Evolutionary conservation across 73 alveolate genomes (phyloP).

Genomic region (Tetrahymena elliotti): DNA sequence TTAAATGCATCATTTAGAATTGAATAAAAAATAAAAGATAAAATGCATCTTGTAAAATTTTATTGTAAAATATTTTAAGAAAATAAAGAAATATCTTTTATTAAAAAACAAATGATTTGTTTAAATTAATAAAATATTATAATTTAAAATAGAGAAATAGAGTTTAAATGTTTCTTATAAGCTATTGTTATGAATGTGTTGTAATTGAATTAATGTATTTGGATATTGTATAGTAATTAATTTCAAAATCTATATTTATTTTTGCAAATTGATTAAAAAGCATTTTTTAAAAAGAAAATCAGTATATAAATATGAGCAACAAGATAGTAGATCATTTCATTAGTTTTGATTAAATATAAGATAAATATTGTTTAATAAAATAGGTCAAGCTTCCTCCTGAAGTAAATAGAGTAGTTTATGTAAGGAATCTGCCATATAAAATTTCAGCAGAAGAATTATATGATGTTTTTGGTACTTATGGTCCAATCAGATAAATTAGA

Average conservation of each 20-base stretch:
- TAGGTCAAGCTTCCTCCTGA: constrained; percentile 79
- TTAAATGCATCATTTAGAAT: too few relatives aligned
- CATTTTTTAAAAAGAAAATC: background rate
- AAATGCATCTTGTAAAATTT: too few relatives aligned
- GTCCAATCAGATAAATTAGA: constrained; percentile 94
- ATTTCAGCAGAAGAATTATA: constrained; percentile 95
- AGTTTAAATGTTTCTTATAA: too few relatives aligned
- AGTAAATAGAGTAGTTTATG: constrained; percentile 76
- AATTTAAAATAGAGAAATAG: too few relatives aligned
- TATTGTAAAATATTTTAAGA: too few relatives aligned
- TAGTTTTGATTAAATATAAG: background rate
- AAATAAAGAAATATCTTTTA: too few relatives aligned
- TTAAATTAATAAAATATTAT: too few relatives aligned
- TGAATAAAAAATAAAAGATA: too few relatives aligned
- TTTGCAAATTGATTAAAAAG: background rate
- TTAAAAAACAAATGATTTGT: too few relatives aligned
- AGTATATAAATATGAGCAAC: background rate
- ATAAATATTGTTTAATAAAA: background rate
- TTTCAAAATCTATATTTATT: background rate
- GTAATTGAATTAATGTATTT: too few relatives aligned
- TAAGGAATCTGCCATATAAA: constrained; percentile 93
- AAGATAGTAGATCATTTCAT: background rate
- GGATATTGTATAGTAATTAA: background rate
- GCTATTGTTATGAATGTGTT: too few relatives aligned
- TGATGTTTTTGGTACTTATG: constrained; percentile 97